A percentile compares a stretch with the other conserved stretches of the same genome.
Evolutionary conservation across 345 rosid genomes (phyloP).

Genomic region (Eucalyptus microcorys): DNA sequence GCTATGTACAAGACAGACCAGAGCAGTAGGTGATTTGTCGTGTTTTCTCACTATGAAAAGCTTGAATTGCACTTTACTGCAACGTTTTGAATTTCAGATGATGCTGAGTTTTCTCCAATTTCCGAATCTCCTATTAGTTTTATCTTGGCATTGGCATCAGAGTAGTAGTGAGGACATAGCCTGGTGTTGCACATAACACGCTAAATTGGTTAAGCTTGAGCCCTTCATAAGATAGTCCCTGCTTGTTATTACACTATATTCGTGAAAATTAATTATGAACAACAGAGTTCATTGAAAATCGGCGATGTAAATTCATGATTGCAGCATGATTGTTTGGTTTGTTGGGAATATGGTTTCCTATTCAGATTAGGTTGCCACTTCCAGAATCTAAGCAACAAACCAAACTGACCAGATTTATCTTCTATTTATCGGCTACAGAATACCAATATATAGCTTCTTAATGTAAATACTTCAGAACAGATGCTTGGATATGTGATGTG

Average conservation of each 20-base stretch:
- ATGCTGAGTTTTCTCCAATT: not conserved
- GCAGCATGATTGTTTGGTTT: not conserved
- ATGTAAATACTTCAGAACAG: not conserved
- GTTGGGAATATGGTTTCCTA: not conserved
- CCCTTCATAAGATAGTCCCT: not conserved
- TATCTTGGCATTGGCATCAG: not conserved
- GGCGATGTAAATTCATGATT: not conserved
- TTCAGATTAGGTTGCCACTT: not conserved
- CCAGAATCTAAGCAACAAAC: not conserved
- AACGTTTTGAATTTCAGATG: not conserved
- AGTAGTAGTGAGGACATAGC: not conserved
- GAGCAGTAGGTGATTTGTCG: not conserved
- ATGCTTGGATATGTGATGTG: not conserved
- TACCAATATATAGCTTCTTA: not conserved
- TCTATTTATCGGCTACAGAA: not conserved
- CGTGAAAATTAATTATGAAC: not conserved
- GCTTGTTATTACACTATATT: not conserved
- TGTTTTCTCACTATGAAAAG: not conserved
- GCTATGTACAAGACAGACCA: not conserved
- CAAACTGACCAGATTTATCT: not conserved
- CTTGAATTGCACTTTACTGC: not conserved
- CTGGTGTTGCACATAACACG: not conserved
- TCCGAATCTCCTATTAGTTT: not conserved
- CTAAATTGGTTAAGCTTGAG: not conserved
- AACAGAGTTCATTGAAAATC: not conserved